These are phyloP conservation scores for Scheffersomyces stambukii DNA, from an alignment of 1,139 yeast genomes.

Conservation along the genomic window DNA sequence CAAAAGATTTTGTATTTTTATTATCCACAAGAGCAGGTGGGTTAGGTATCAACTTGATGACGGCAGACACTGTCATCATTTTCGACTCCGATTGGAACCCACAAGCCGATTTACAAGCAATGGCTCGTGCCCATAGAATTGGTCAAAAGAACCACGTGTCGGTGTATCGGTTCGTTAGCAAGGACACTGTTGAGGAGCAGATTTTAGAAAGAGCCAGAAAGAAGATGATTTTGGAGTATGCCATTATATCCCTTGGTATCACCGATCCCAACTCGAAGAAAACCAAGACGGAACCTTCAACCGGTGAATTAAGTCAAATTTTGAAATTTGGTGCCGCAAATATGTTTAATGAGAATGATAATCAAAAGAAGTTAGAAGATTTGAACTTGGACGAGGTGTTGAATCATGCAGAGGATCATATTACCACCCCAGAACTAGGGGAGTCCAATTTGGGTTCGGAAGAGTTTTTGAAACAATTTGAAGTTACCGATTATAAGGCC, in stretches of 20 bases:
- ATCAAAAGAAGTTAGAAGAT: constrained; percentile 92
- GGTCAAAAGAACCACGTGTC: constrained; percentile 98
- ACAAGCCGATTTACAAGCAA: constrained; percentile 96
- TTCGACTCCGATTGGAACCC: constrained; percentile 99
- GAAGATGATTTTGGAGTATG: constrained; percentile 97
- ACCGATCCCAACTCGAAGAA: constrained; percentile 61
- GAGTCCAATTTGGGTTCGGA: constrained; percentile 98
- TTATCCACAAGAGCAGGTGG: constrained; percentile 98
- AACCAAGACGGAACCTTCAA: constrained; percentile 59
- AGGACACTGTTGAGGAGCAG: constrained; percentile 97
- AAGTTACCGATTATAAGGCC: constrained; percentile 97
- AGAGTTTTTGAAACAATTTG: constrained; percentile 94
- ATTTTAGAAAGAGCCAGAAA: constrained; percentile 94
- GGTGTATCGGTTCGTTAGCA: constrained; percentile 93
- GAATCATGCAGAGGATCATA: constrained; percentile 95
- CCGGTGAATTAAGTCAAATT: constrained; percentile 86
- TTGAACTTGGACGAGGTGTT: constrained; percentile 94
- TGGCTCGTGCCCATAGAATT: constrained; percentile 99
- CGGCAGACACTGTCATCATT: constrained; percentile 96
- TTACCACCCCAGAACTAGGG: constrained; percentile 93
- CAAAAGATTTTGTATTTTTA: constrained; percentile 87
- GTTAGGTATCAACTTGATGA: constrained; percentile 94
- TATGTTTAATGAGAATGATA: constrained; percentile 90
- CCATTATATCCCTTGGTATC: constrained; percentile 92
- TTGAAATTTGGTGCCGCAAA: constrained; percentile 97